Evolutionary conservation across 78 protist species (phyloP).

Genomic region (Isochrysis galbana): DNA sequence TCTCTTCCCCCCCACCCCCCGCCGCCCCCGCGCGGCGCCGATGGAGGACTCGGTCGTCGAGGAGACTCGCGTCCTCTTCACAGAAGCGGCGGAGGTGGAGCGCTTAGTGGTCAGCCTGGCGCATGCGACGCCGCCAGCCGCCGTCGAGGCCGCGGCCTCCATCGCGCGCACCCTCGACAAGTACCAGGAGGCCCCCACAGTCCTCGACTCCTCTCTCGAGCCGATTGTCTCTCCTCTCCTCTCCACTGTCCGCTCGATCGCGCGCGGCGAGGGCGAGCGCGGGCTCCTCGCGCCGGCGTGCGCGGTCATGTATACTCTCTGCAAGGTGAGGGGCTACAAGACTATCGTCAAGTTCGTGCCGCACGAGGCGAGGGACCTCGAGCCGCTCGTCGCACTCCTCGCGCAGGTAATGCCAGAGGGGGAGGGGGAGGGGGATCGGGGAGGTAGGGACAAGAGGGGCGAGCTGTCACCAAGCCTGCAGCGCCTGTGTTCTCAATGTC

Average conservation of each 20-base stretch:
- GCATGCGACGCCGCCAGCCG: no score
- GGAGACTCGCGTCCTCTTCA: neutral
- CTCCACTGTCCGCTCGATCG: neutral
- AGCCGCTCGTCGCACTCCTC: constrained; percentile 19
- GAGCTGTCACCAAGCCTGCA: no score
- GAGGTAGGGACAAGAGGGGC: no score
- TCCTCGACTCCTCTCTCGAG: constrained; percentile 60
- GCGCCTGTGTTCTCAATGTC: no score
- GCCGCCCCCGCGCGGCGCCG: no score
- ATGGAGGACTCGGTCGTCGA: no score
- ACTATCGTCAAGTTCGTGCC: constrained; percentile 41
- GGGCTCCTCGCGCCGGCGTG: neutral
- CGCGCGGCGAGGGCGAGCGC: no score
- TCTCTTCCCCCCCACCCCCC: no score
- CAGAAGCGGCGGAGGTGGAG: neutral
- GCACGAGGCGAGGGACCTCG: constrained; percentile 56
- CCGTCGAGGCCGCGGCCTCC: neutral
- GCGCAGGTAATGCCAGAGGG: neutral
- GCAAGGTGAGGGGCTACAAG: constrained; percentile 69
- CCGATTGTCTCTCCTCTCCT: neutral
- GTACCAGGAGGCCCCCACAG: constrained; percentile 61
- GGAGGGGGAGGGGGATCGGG: no score
- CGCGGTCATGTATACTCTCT: constrained; percentile 39
- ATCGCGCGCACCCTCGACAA: neutral
- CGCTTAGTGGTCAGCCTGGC: neutral